A percentile compares a stretch with the other conserved stretches of the same genome.
These are phyloP conservation scores for Paraphoma sp. DNA, from an alignment of 2,329 filamentous ascomycete species.

Conservation along the genomic window DNA sequence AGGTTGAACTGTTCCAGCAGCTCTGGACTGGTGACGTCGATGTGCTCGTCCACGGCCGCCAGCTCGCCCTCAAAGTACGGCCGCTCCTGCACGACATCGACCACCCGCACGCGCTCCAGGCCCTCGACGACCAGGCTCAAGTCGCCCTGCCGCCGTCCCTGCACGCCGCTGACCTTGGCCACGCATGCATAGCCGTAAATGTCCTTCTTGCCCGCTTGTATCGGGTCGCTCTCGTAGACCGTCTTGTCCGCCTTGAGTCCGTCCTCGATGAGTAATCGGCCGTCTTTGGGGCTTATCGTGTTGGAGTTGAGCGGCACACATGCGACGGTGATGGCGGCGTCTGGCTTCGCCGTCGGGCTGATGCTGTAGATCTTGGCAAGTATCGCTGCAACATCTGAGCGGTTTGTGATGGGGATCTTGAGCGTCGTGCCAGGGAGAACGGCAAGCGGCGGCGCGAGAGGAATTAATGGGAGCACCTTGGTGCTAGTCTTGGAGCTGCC, in stretches of 20 bases:
- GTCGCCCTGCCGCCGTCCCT: slow-evolving; percentile 60
- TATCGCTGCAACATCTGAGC: slow-evolving; percentile 86
- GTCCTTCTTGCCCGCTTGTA: slow-evolving; percentile 60
- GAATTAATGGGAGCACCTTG: slow-evolving; percentile 74
- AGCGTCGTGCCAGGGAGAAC: slow-evolving; percentile 86
- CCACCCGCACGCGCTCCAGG: slow-evolving; percentile 75
- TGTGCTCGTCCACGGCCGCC: slow-evolving; percentile 71
- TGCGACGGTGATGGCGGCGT: slow-evolving; percentile 77
- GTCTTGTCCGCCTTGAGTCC: slow-evolving; percentile 54
- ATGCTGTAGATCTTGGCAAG: slow-evolving; percentile 85
- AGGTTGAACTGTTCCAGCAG: slow-evolving; percentile 76
- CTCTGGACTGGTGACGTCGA: slow-evolving; percentile 50
- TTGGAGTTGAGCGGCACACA: slow-evolving; percentile 86
- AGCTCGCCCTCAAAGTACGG: slow-evolving; percentile 89
- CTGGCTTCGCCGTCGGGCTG: slow-evolving; percentile 68
- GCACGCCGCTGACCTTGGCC: slow-evolving; percentile 57
- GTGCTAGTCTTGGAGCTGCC: slow-evolving; percentile 42
- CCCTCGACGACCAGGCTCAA: slow-evolving; percentile 89
- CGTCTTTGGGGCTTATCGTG: slow-evolving; percentile 70
- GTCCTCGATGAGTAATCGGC: slow-evolving; percentile 76
- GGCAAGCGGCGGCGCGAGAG: slow-evolving; percentile 79
- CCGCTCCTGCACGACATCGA: slow-evolving; percentile 75
- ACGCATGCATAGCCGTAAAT: slow-evolving; percentile 84
- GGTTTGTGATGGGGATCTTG: slow-evolving; percentile 81
- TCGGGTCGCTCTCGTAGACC: slow-evolving; percentile 58